Evolutionary conservation across 805 yeast species (phyloP).

Genomic region (Torulaspora maleeae): DNA sequence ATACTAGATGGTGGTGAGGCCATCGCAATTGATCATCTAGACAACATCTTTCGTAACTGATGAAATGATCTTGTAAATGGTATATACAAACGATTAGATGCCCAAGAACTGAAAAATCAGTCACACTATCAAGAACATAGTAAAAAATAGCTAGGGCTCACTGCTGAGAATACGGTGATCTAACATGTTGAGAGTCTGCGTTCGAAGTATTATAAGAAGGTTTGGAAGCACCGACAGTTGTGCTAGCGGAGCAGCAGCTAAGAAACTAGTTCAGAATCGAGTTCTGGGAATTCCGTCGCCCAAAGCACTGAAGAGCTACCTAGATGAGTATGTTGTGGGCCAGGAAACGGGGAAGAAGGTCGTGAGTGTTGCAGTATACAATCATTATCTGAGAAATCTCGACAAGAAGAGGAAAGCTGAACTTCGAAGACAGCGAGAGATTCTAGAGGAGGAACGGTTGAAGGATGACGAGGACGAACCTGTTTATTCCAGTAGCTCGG

Average conservation of each 20-base stretch:
- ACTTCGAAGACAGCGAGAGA: slow-evolving; percentile 25
- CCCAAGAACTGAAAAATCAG: not conserved
- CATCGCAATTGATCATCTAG: slow-evolving; percentile 1
- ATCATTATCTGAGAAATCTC: slow-evolving; percentile 49
- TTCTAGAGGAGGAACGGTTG: slow-evolving; percentile 31
- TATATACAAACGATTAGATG: not conserved
- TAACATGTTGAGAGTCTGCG: slow-evolving; percentile 1
- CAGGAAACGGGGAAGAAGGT: slow-evolving; percentile 53
- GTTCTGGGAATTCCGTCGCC: slow-evolving; percentile 43
- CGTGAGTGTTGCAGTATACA: slow-evolving; percentile 57
- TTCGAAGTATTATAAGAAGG: not conserved
- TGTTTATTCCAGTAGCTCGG: slow-evolving; percentile 26
- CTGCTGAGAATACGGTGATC: not conserved
- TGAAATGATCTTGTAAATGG: not conserved
- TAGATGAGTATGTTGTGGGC: slow-evolving; percentile 53
- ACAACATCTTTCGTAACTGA: not conserved
- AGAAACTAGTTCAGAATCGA: slow-evolving; percentile 14
- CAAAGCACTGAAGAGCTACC: slow-evolving; percentile 39
- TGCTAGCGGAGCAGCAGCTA: slow-evolving; percentile 12
- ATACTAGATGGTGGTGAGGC: not conserved
- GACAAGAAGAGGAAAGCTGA: slow-evolving; percentile 38
- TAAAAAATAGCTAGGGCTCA: not conserved
- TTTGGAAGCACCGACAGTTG: slow-evolving; percentile 3
- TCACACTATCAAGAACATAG: not conserved
- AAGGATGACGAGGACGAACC: slow-evolving; percentile 24